Percentiles rank a stretch among this genome's conserved stretches.
These are phyloP conservation scores for Neocallimastix lanati DNA, from an alignment of 192 early-diverging fungal species.

Conservation along the genomic window DNA sequence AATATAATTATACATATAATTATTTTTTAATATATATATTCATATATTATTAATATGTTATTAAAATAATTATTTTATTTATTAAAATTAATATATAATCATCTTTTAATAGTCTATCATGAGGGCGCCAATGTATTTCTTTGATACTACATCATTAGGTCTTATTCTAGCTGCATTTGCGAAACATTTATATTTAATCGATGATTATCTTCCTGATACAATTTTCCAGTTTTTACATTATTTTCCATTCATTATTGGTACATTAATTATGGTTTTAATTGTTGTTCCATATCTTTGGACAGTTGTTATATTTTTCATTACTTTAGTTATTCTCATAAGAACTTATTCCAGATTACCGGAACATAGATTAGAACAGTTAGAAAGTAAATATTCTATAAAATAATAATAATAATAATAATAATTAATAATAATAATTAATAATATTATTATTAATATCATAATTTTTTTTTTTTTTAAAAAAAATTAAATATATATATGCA, in stretches of 20 bases:
- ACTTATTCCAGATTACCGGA: background rate
- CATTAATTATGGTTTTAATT: conserved; percentile 33
- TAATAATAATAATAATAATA: too few species aligned
- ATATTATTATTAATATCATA: too few species aligned
- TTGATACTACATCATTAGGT: conserved; percentile 36
- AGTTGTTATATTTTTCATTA: conserved; percentile 19
- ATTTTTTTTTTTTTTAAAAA: too few species aligned
- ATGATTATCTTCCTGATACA: conserved; percentile 27
- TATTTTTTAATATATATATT: too few species aligned
- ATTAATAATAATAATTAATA: too few species aligned
- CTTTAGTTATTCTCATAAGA: background rate
- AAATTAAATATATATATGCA: too few species aligned
- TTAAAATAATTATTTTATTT: too few species aligned
- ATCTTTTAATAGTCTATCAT: background rate
- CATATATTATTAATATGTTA: too few species aligned
- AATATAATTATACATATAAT: too few species aligned
- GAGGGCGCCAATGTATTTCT: conserved; percentile 33
- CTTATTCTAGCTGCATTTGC: conserved; percentile 30
- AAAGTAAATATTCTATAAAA: background rate
- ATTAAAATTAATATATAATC: too few species aligned
- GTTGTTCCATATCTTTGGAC: conserved; percentile 43
- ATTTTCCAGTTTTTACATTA: conserved; percentile 29
- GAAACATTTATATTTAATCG: conserved; percentile 27
- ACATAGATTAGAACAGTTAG: background rate
- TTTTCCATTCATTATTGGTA: conserved; percentile 25